Conservation (phyloP, 208 protist genomes). For the Trichomonas gallinae region DNA sequence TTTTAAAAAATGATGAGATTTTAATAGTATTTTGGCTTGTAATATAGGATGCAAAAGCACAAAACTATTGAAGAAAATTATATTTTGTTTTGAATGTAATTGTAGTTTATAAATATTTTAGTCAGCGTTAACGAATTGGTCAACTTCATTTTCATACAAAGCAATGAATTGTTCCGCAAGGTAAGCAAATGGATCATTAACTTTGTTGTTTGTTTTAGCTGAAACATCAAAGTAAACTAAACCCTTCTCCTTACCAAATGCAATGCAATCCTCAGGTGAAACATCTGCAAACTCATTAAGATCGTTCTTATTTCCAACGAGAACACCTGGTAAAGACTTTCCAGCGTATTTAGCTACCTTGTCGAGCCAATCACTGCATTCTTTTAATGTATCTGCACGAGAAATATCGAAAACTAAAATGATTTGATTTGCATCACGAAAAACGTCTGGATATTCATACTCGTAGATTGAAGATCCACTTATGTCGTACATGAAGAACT, state of each 20-base stretch:
- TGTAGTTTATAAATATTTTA: not conserved
- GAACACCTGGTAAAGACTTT: not conserved
- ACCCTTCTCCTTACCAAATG: not conserved
- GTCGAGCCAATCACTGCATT: not conserved
- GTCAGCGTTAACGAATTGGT: not conserved
- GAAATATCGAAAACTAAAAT: constrained; percentile 6
- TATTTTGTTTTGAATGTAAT: no score
- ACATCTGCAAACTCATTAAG: not conserved
- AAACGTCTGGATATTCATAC: constrained; percentile 19
- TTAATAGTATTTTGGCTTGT: no score
- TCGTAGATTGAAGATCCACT: constrained; percentile 14
- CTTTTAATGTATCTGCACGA: not conserved
- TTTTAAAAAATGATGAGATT: no score
- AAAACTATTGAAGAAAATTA: no score
- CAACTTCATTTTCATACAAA: constrained; percentile 18
- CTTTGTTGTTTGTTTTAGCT: not conserved
- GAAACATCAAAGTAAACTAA: constrained; percentile 19
- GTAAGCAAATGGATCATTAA: not conserved
- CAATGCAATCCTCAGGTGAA: not conserved
- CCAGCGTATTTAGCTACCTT: constrained; percentile 8
- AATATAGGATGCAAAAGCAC: no score
- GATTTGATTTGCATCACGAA: constrained; percentile 19
- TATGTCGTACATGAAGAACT: constrained; percentile 21
- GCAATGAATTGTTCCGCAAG: not conserved
- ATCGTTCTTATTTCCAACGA: constrained; percentile 21